These are phyloP conservation scores for Pseudocercospora cruenta DNA, from an alignment of 2,329 filamentous ascomycete genomes.

Conservation along the genomic window DNA sequence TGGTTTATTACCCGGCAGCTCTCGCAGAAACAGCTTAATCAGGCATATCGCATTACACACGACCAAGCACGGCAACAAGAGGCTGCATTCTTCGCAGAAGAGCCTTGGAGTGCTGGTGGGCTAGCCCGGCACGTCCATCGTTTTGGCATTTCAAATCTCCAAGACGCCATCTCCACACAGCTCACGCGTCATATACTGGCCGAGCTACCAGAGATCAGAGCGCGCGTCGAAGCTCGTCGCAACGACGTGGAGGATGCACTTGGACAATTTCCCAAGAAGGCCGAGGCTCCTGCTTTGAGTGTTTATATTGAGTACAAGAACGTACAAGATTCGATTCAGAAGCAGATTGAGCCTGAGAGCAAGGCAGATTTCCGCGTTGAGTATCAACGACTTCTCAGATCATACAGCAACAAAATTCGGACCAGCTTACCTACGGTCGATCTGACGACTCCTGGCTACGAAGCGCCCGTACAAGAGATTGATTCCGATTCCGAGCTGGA, in stretches of 20 bases:
- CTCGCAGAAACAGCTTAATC: conserved; percentile 55
- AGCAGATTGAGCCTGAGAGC: conserved; percentile 57
- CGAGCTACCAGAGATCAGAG: conserved; percentile 47
- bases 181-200: conserved; percentile 52
- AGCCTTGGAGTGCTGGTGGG: conserved; percentile 50
- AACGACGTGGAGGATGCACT: conserved; percentile 60
- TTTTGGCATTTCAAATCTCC: conserved; percentile 59
- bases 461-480: conserved; percentile 20
- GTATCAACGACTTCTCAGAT: conserved; percentile 51
- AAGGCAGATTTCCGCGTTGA: conserved; percentile 47
- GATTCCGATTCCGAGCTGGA: conserved; percentile 27
- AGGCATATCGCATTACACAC: conserved; percentile 45
- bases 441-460: conserved; percentile 32
- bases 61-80: conserved; percentile 54
- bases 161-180: conserved; percentile 52
- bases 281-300: conserved; percentile 65
- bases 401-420: conserved; percentile 53
- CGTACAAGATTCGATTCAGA: conserved; percentile 60
- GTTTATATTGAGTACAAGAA: conserved; percentile 63
- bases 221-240: conserved; percentile 53
- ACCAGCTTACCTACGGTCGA: conserved; percentile 36
- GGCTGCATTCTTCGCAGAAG: conserved; percentile 52
- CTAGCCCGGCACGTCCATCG: conserved; percentile 46
- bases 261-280: conserved; percentile 63
- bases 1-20: conserved; percentile 77